Evolutionary conservation across 2,329 filamentous ascomycete genomes (phyloP).

Genomic region (Fusarium palustre): DNA sequence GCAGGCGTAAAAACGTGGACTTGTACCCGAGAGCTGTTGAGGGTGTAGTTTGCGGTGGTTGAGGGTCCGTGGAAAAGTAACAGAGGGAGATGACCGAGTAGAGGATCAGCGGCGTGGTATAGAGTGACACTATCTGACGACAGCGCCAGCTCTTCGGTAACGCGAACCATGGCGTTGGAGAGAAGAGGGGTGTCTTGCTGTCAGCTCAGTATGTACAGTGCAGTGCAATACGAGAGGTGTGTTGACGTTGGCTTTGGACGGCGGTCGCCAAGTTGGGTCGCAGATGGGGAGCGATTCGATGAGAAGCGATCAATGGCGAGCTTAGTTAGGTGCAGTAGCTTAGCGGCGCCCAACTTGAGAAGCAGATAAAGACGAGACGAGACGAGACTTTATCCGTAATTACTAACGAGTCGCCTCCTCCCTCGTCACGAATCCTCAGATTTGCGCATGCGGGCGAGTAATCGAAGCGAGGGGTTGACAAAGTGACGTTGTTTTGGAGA

Average conservation of each 20-base stretch:
- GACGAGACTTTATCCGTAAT: slow-evolving; percentile 22
- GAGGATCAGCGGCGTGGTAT: slow-evolving; percentile 88
- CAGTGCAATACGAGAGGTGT: slow-evolving; percentile 34
- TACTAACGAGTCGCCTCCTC: slow-evolving; percentile 41
- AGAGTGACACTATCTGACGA: slow-evolving; percentile 85
- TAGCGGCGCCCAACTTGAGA: slow-evolving; percentile 10
- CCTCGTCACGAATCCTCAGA: slow-evolving; percentile 40
- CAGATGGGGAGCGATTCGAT: slow-evolving; percentile 37
- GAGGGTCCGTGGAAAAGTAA: slow-evolving; percentile 94
- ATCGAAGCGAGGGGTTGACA: slow-evolving; percentile 19
- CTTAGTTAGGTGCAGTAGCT: slow-evolving; percentile 10
- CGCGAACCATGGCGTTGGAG: slow-evolving; percentile 78
- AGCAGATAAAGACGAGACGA: neutral
- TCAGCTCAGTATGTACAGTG: slow-evolving; percentile 7
- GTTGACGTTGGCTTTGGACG: slow-evolving; percentile 30
- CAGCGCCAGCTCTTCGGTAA: slow-evolving; percentile 81
- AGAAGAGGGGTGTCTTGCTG: slow-evolving; percentile 32
- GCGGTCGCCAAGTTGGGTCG: slow-evolving; percentile 45
- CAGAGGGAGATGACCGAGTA: slow-evolving; percentile 83
- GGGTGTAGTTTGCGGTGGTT: slow-evolving; percentile 85
- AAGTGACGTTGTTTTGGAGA: slow-evolving; percentile 19
- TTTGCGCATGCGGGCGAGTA: slow-evolving; percentile 33
- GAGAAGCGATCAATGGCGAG: slow-evolving; percentile 17
- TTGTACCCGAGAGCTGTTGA: slow-evolving; percentile 93
- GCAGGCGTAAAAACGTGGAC: slow-evolving; percentile 91